Conservation (phyloP, 2,329 filamentous ascomycete genomes). For the Monilinia laxa region DNA sequence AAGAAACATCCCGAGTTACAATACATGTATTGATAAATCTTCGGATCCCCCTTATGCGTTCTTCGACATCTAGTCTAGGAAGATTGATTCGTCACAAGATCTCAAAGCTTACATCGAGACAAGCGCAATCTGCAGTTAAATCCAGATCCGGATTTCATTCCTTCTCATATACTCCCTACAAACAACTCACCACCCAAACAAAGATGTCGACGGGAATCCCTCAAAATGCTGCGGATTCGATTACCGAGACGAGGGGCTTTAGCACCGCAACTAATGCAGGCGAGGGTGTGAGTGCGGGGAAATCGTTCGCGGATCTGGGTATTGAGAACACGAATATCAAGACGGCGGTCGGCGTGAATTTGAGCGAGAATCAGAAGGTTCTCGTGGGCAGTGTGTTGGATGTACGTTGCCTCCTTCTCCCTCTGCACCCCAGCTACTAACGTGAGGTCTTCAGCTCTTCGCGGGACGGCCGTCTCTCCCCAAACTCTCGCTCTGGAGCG, state of each 20-base stretch:
- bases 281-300: not conserved
- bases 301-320: constrained; percentile 29
- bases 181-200: not conserved
- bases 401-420: constrained; percentile 34
- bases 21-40: no score
- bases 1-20: no score
- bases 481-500: constrained; percentile 60
- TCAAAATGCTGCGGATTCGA: not conserved
- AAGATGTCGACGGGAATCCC: not conserved
- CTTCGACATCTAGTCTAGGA: no score
- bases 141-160: no score
- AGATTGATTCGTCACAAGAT: no score
- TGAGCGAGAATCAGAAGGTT: constrained; percentile 52
- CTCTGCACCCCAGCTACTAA: no score
- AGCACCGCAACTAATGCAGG: not conserved
- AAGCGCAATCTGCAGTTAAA: no score
- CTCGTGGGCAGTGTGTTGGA: constrained; percentile 60
- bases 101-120: no score
- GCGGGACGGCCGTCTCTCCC: constrained; percentile 57
- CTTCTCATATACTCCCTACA: no score
- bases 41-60: no score
- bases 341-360: constrained; percentile 50
- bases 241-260: not conserved
- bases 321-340: constrained; percentile 57
- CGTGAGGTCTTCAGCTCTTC: constrained; percentile 48